phyloP scores from a whole-genome alignment of 192 early-diverging fungal genomes.

The Podila epigama region DNA sequence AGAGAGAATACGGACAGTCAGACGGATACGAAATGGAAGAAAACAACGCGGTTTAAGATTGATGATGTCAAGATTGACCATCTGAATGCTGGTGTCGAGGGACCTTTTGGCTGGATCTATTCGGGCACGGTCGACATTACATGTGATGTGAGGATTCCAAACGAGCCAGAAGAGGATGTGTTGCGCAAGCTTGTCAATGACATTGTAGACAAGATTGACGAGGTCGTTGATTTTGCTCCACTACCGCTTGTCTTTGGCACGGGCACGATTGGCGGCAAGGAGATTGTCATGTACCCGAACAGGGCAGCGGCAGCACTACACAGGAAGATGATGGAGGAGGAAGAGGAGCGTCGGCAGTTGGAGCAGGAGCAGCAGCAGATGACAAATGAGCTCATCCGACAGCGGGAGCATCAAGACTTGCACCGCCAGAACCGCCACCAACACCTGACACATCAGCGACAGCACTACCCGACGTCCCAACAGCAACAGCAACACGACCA shows the following conservation, averaged over 20 bases:
- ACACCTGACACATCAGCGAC: conserved; percentile 7
- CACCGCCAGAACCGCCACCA: conserved; percentile 13
- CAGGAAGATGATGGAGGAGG: conserved; percentile 39
- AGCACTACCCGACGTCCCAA: conserved; percentile 11
- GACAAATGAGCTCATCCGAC: not conserved
- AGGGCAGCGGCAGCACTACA: conserved; percentile 36
- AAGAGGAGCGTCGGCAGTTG: conserved; percentile 9
- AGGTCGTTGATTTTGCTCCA: conserved; percentile 52
- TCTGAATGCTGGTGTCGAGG: conserved; percentile 82
- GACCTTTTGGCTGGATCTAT: conserved; percentile 96
- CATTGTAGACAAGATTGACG: conserved; percentile 76
- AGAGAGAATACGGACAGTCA: conserved; percentile 58
- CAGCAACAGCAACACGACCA: conserved; percentile 28
- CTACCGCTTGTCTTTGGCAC: conserved; percentile 57
- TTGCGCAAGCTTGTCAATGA: conserved; percentile 72
- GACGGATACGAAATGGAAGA: conserved; percentile 54
- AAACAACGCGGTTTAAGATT: conserved; percentile 75
- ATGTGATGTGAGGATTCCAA: conserved; percentile 71
- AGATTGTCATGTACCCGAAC: conserved; percentile 51
- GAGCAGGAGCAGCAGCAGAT: conserved; percentile 4
- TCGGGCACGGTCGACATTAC: conserved; percentile 85
- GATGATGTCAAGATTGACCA: conserved; percentile 92
- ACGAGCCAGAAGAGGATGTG: conserved; percentile 57
- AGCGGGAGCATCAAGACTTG: conserved; percentile 14
- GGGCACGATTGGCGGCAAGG: conserved; percentile 53